These are phyloP conservation scores for Astrocystis sublimbata DNA, from an alignment of 495 filamentous ascomycete genomes.

Conservation along the genomic window DNA sequence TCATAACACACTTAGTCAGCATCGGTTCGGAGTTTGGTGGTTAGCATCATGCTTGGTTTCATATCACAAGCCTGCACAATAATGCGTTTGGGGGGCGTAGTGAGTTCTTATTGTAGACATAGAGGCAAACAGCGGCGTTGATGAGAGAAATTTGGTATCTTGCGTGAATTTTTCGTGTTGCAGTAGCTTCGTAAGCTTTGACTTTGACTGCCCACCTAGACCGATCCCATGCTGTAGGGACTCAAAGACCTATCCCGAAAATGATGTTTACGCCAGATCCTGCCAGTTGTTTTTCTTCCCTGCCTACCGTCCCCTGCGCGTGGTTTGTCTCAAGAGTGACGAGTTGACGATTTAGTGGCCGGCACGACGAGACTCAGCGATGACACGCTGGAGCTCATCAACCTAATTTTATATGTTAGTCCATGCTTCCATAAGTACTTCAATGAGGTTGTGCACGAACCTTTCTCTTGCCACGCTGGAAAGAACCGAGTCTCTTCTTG, in stretches of 20 bases:
- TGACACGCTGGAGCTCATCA: slow-evolving; percentile 94
- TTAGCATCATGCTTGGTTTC: slow-evolving; percentile 17
- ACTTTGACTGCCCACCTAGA: slow-evolving; percentile 24
- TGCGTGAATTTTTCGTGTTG: slow-evolving; percentile 21
- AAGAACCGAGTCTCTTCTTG: slow-evolving; percentile 99
- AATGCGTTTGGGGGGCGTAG: background rate
- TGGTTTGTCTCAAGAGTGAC: background rate
- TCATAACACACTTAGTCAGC: background rate
- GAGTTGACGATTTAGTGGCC: slow-evolving; percentile 62
- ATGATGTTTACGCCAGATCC: slow-evolving; percentile 14
- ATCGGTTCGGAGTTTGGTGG: slow-evolving; percentile 12
- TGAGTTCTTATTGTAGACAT: slow-evolving; percentile 20
- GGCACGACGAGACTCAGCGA: slow-evolving; percentile 86
- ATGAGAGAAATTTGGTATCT: slow-evolving; percentile 24
- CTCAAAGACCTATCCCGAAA: slow-evolving; percentile 28
- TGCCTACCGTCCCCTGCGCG: slow-evolving; percentile 5
- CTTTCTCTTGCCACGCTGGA: slow-evolving; percentile 96
- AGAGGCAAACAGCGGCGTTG: slow-evolving; percentile 19
- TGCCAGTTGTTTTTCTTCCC: slow-evolving; percentile 11
- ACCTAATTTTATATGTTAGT: slow-evolving; percentile 43
- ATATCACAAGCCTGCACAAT: background rate
- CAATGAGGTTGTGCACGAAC: background rate
- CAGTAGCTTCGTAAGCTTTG: slow-evolving; percentile 18
- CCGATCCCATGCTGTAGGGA: slow-evolving; percentile 22
- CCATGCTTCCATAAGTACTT: background rate